phyloP scores from a whole-genome alignment of 371 early-diverging fungal species.

The Ordospora colligata region DNA sequence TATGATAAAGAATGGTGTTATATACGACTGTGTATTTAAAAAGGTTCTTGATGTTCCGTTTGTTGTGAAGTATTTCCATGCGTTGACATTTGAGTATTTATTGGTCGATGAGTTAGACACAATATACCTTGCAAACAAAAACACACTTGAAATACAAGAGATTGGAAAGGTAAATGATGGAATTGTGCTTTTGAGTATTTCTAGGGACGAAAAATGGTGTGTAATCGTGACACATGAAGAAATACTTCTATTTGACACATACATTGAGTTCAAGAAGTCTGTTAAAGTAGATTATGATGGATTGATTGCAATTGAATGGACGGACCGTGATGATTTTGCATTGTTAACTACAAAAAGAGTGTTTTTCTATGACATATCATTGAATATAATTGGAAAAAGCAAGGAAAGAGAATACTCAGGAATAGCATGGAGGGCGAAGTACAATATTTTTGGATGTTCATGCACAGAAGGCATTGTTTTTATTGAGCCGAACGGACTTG shows the following conservation, averaged over 20 bases:
- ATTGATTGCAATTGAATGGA: conserved; percentile 6
- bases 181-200: neutral
- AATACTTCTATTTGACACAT: conserved; percentile 20
- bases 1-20: neutral
- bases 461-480: neutral
- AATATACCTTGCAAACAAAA: neutral
- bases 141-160: neutral
- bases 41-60: neutral
- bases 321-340: neutral
- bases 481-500: conserved; percentile 13
- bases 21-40: neutral
- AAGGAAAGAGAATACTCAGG: neutral
- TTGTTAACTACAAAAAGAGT: neutral
- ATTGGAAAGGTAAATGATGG: neutral
- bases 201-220: conserved; percentile 2
- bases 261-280: conserved; percentile 11
- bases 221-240: neutral
- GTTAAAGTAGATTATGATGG: neutral
- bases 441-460: conserved; percentile 20
- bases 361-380: neutral
- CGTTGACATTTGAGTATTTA: neutral
- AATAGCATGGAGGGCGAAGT: conserved; percentile 4
- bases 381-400: neutral
- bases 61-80: neutral
- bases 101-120: neutral